Conservation (phyloP, 306 rosid genomes). For the Prunus mongolica region DNA sequence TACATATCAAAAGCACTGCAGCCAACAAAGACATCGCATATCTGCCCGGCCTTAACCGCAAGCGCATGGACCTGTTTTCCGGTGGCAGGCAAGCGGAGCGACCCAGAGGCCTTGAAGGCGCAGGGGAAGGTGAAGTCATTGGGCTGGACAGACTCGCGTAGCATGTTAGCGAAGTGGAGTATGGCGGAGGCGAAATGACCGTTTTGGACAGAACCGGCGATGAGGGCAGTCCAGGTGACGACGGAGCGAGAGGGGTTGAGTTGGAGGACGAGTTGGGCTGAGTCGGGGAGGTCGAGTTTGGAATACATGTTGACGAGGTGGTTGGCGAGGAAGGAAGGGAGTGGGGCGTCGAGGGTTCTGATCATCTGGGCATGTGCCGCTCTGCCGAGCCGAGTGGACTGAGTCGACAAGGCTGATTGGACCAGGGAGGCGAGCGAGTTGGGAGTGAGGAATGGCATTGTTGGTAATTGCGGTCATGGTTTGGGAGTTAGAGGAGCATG, state of each 20-base stretch:
- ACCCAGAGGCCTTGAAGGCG: conserved; percentile 60
- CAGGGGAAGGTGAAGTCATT: conserved; percentile 90
- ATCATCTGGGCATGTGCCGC: conserved; percentile 64
- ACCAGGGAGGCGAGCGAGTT: conserved; percentile 52
- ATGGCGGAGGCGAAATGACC: conserved; percentile 49
- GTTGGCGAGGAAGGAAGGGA: conserved; percentile 67
- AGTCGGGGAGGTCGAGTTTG: conserved; percentile 62
- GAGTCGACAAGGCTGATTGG: conserved; percentile 50
- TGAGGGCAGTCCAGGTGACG: conserved; percentile 85
- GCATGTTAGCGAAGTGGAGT: conserved; percentile 59
- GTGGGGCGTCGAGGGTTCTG: conserved; percentile 42
- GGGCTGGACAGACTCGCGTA: conserved; percentile 47
- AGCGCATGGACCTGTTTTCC: conserved; percentile 71
- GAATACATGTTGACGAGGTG: conserved; percentile 87
- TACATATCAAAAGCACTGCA: conserved; percentile 87
- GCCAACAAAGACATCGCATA: conserved; percentile 72
- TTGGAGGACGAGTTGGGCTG: conserved; percentile 61
- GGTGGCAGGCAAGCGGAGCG: conserved; percentile 40
- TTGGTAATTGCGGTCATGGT: conserved; percentile 21
- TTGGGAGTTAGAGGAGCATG: conserved; percentile 11
- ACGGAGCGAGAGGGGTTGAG: conserved; percentile 58
- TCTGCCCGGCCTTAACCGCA: conserved; percentile 60
- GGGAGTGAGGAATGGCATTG: conserved; percentile 43
- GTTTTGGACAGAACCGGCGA: conserved; percentile 75
- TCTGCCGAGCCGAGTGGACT: conserved; percentile 51